Conservation (phyloP, 2,329 filamentous ascomycete species). For the Thelonectria blattea region DNA sequence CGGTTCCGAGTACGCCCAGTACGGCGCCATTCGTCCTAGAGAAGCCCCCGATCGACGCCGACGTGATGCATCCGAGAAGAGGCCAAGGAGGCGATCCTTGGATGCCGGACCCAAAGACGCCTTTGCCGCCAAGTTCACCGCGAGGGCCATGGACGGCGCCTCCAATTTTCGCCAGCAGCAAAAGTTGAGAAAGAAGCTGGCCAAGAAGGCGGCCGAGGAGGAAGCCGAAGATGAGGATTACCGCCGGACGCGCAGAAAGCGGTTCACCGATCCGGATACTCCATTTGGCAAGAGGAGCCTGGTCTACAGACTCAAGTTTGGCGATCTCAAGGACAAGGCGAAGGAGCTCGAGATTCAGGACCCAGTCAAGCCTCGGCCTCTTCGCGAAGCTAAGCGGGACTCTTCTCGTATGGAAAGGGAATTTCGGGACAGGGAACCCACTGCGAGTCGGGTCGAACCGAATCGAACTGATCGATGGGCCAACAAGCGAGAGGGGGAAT, state of each 20-base stretch:
- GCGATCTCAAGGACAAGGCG: slow-evolving; percentile 41
- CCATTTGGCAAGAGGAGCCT: slow-evolving; percentile 61
- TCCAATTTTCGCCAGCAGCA: slow-evolving; percentile 42
- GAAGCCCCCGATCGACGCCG: slow-evolving; percentile 4
- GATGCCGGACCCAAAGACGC: slow-evolving; percentile 23
- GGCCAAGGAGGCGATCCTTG: neutral
- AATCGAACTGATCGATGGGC: neutral
- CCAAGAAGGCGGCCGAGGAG: slow-evolving; percentile 49
- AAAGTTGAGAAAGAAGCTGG: slow-evolving; percentile 61
- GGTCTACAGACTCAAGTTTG: slow-evolving; percentile 60
- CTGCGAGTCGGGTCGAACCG: neutral
- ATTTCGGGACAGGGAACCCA: neutral
- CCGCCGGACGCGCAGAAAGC: slow-evolving; percentile 54
- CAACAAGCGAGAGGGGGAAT: neutral
- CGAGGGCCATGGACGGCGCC: slow-evolving; percentile 40
- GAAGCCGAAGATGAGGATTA: slow-evolving; percentile 42
- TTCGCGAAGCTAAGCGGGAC: slow-evolving; percentile 21
- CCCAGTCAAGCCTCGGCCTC: slow-evolving; percentile 36
- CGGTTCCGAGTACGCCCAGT: slow-evolving; percentile 47
- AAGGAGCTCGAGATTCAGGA: slow-evolving; percentile 35
- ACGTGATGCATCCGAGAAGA: slow-evolving; percentile 5
- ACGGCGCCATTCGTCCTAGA: slow-evolving; percentile 29
- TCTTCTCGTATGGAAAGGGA: neutral
- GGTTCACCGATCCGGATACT: slow-evolving; percentile 58
- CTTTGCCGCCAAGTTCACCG: slow-evolving; percentile 33